phyloP scores from a whole-genome alignment of 768 basidiomycete genomes.

The Trametes cubensis region DNA sequence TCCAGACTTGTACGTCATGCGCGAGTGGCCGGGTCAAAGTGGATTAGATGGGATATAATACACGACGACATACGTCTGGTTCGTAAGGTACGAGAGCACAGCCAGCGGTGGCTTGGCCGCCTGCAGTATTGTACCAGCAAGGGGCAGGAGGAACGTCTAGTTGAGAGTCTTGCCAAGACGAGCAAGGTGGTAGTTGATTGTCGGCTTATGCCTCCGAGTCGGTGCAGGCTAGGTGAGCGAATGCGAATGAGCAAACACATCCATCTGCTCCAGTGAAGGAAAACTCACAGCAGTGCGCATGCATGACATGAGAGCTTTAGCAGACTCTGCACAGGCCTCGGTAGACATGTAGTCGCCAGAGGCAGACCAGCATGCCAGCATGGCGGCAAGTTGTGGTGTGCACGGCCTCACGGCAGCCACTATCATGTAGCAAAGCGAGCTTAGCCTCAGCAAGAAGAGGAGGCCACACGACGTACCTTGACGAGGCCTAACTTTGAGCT shows the following conservation, averaged over 20 bases:
- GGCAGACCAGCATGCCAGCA: slow-evolving; percentile 90
- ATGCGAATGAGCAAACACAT: neutral
- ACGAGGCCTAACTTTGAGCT: slow-evolving; percentile 76
- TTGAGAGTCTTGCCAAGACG: slow-evolving; percentile 75
- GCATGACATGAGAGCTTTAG: slow-evolving; percentile 70
- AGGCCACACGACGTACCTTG: slow-evolving; percentile 55
- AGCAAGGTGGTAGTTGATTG: slow-evolving; percentile 90
- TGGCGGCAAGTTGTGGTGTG: slow-evolving; percentile 66
- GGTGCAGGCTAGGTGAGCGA: slow-evolving; percentile 56
- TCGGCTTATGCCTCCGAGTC: slow-evolving; percentile 68
- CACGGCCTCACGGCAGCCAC: slow-evolving; percentile 58
- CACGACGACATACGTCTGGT: slow-evolving; percentile 10
- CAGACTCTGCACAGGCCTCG: slow-evolving; percentile 56
- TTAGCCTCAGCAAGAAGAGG: neutral
- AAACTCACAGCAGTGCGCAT: slow-evolving; percentile 80
- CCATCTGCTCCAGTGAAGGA: slow-evolving; percentile 7
- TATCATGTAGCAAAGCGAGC: slow-evolving; percentile 23
- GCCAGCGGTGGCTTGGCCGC: no score
- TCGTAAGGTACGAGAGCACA: neutral
- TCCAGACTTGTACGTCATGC: neutral
- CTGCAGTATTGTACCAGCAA: no score
- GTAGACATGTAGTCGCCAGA: slow-evolving; percentile 60
- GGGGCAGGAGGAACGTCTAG: slow-evolving; percentile 41
- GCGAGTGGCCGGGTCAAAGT: neutral
- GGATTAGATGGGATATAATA: slow-evolving; percentile 1